Conservation (phyloP, 495 filamentous ascomycete genomes). For the Penicillium diatomitis region DNA sequence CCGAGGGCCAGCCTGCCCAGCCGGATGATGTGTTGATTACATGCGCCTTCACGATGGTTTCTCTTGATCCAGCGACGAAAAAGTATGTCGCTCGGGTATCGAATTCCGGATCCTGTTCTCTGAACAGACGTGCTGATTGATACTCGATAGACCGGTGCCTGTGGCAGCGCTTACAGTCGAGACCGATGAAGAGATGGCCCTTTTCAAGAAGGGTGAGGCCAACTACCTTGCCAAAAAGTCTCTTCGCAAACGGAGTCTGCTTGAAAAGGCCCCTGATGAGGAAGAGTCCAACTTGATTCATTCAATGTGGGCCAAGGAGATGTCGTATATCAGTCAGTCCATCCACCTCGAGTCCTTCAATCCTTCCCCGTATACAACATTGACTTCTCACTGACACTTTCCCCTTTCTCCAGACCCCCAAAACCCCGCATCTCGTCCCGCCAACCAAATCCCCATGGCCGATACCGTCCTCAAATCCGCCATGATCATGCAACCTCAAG, state of each 20-base stretch:
- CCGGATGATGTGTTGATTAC: conserved; percentile 66
- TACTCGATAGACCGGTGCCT: conserved; percentile 34
- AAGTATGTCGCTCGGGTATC: conserved; percentile 33
- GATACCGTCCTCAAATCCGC: conserved; percentile 58
- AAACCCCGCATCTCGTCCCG: conserved; percentile 44
- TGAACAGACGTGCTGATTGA: conserved; percentile 5
- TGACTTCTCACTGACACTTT: neutral
- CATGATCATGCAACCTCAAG: conserved; percentile 81
- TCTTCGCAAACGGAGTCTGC: conserved; percentile 49
- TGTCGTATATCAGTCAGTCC: conserved; percentile 50
- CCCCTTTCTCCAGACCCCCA: conserved; percentile 43
- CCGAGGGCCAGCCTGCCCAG: conserved; percentile 47
- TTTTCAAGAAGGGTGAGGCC: conserved; percentile 61
- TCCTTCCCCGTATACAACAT: neutral
- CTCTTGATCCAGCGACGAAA: conserved; percentile 65
- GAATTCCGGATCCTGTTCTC: conserved; percentile 1
- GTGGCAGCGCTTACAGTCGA: conserved; percentile 54
- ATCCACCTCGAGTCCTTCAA: neutral
- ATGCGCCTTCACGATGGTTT: conserved; percentile 81
- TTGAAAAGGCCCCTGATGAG: conserved; percentile 66
- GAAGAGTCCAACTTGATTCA: conserved; percentile 73
- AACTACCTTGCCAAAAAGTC: conserved; percentile 70
- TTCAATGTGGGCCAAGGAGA: conserved; percentile 65
- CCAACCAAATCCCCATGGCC: conserved; percentile 59
- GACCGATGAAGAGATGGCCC: conserved; percentile 58